A percentile compares a stretch with the other conserved stretches of the same genome.
Evolutionary conservation across 352 stramenopile genomes (phyloP).

Genomic region (Globisporangium carolinianum): DNA sequence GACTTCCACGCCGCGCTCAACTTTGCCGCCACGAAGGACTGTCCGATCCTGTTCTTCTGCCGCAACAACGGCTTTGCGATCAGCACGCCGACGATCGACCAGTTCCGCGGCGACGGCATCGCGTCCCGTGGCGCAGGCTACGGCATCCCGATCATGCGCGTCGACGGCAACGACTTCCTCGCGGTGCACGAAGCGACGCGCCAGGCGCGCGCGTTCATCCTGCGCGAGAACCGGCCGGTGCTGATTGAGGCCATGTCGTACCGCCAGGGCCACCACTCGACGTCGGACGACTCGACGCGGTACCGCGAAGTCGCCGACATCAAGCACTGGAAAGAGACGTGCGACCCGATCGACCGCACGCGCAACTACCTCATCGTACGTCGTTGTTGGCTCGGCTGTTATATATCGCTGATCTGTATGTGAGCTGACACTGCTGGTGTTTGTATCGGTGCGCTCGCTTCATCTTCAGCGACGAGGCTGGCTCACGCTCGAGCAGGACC

Average conservation of each 20-base stretch:
- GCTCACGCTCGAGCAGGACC: conserved; percentile 86
- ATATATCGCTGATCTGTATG: conserved; percentile 1
- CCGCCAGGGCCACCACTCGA: conserved; percentile 97
- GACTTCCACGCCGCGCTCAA: conserved; percentile 97
- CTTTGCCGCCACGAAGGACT: conserved; percentile 94
- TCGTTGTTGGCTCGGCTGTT: background rate
- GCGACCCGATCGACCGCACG: conserved; percentile 88
- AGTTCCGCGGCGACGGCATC: conserved; percentile 97
- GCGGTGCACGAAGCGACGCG: conserved; percentile 92
- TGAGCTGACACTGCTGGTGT: background rate
- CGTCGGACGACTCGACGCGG: conserved; percentile 95
- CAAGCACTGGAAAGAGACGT: conserved; percentile 85
- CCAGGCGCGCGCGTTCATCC: conserved; percentile 86
- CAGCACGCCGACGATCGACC: conserved; percentile 91
- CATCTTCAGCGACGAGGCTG: conserved; percentile 57
- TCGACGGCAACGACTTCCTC: conserved; percentile 98
- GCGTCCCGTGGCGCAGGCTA: conserved; percentile 92
- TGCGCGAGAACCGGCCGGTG: conserved; percentile 87
- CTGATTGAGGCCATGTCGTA: conserved; percentile 99
- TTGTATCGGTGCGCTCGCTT: background rate
- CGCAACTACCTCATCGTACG: conserved; percentile 87
- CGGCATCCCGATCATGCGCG: conserved; percentile 94
- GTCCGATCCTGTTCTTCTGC: conserved; percentile 96
- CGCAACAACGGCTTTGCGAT: conserved; percentile 99
- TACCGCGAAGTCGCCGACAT: conserved; percentile 94